Conservation (phyloP, 2,329 filamentous ascomycete genomes). For the Sarocladiaceae sp. region DNA sequence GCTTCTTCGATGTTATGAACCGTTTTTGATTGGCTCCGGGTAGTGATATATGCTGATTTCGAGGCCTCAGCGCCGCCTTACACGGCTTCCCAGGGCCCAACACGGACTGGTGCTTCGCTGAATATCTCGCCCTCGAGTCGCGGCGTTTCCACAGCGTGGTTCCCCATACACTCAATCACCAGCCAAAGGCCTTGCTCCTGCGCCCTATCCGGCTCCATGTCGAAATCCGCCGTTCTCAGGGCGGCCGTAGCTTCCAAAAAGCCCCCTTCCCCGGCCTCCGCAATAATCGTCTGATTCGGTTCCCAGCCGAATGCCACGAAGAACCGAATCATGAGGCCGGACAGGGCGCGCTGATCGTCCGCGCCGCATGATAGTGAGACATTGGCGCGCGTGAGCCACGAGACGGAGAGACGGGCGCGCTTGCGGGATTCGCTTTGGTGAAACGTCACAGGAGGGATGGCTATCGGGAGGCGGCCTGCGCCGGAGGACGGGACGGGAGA, state of each 20-base stretch:
- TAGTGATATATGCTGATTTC: not conserved
- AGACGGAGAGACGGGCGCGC: slow-evolving; percentile 31
- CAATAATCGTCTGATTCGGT: slow-evolving; percentile 58
- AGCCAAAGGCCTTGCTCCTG: slow-evolving; percentile 62
- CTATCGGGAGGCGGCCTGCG: slow-evolving; percentile 64
- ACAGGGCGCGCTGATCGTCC: slow-evolving; percentile 25
- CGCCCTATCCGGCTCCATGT: slow-evolving; percentile 60
- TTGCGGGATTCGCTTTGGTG: slow-evolving; percentile 30
- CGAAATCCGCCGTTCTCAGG: slow-evolving; percentile 66
- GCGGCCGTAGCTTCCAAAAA: slow-evolving; percentile 63
- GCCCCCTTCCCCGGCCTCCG: slow-evolving; percentile 62
- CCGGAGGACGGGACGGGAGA: slow-evolving; percentile 62
- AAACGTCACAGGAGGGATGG: slow-evolving; percentile 51
- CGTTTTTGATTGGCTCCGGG: not conserved
- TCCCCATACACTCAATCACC: slow-evolving; percentile 74
- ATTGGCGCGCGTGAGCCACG: slow-evolving; percentile 52
- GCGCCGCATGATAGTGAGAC: slow-evolving; percentile 19
- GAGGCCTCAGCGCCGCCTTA: slow-evolving; percentile 11
- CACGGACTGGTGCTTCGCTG: slow-evolving; percentile 39
- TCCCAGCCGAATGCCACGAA: slow-evolving; percentile 68
- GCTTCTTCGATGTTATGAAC: too few relatives aligned
- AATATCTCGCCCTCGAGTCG: slow-evolving; percentile 46
- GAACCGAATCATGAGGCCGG: slow-evolving; percentile 55
- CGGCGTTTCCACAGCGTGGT: slow-evolving; percentile 26
- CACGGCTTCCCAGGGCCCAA: slow-evolving; percentile 35